Base-by-base conservation (phyloP, 176 grass and related monocot species). In the Eleusine indica region DNA sequence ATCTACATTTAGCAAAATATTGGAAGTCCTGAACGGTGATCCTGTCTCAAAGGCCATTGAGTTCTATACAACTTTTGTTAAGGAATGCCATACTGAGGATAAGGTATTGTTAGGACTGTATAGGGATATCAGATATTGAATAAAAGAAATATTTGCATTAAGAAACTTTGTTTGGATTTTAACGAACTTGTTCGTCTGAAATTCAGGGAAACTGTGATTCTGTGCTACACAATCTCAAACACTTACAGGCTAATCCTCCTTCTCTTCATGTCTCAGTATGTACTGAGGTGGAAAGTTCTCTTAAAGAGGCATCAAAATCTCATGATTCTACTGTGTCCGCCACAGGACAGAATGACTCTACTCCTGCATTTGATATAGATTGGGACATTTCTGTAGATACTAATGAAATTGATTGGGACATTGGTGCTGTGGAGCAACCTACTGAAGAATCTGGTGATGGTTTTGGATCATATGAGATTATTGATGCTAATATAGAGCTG, bases 361-460 rank as follows among this genome's bases (percentile, higher is more conserved):
- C 75, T 37, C 47, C 82, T 58, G 73, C 80, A 46, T 89, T 90
- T 58, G 91, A 85, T 83, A 99, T 99, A 52, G 93, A 99, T 80
- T 99, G 96, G 96, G 87, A 95, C 67, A 92, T 99, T 78, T 93
- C 91, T 58, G 80, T 92, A 52, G 93, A 96, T 71, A 84, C 87
- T 74, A 74, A 90, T 88, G 93, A 88, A 90, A 96, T 99, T 49
- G 89, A 96, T 77, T 94, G 93, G 93, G 93, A 99, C 64, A 92
- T 99, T 85, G 93, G 85, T 90, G 40, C 87, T 41, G 86, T 91
- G 49, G 92, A 94, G 76, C 82, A 88, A 75, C 81, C 88, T 81
- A 37, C 79, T 2, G 95, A 97, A 81, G 94, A 92, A 87, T 79
- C 92, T 68, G 90, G 83, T 37, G 30, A 91, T n/a, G 86, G 82